phyloP scores from a whole-genome alignment of 352 stramenopile genomes.

The Phytophthora kernoviae region DNA sequence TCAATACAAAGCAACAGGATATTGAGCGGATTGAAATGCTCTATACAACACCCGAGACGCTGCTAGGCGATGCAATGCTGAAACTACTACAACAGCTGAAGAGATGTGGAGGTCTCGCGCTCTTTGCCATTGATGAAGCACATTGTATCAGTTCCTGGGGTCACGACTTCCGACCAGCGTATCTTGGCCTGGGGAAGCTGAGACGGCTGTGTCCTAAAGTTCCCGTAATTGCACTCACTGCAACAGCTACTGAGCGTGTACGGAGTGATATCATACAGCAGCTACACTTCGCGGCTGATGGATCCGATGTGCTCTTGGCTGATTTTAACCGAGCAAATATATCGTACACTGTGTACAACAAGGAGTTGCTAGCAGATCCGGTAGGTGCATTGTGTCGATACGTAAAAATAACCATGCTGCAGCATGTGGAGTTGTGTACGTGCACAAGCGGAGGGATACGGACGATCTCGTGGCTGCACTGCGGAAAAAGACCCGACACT shows the following conservation, averaged over 20 bases:
- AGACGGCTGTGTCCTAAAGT: conserved; percentile 37
- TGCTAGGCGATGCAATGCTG: conserved; percentile 63
- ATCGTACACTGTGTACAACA: conserved; percentile 56
- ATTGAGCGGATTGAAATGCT: conserved; percentile 57
- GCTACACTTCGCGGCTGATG: conserved; percentile 38
- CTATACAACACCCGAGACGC: conserved; percentile 89
- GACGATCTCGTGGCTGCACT: conserved; percentile 46
- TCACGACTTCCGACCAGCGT: conserved; percentile 90
- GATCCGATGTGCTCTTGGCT: conserved; percentile 43
- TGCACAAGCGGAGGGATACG: conserved; percentile 62
- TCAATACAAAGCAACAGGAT: neutral
- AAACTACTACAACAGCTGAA: conserved; percentile 40
- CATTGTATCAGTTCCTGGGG: conserved; percentile 93
- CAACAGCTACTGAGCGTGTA: conserved; percentile 79
- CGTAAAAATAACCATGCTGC: conserved; percentile 43
- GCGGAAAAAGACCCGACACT: conserved; percentile 29
- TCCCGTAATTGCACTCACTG: conserved; percentile 89
- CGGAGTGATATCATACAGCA: conserved; percentile 64
- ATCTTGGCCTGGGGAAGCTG: conserved; percentile 49
- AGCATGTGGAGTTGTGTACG: conserved; percentile 52
- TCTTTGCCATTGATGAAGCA: conserved; percentile 89
- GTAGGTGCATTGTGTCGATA: conserved; percentile 43
- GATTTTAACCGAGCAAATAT: conserved; percentile 74
- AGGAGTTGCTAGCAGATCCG: conserved; percentile 52
- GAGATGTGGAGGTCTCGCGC: conserved; percentile 33